Evolutionary conservation across 768 basidiomycete species (phyloP).

Genomic region (Antrodiella citrinella): DNA sequence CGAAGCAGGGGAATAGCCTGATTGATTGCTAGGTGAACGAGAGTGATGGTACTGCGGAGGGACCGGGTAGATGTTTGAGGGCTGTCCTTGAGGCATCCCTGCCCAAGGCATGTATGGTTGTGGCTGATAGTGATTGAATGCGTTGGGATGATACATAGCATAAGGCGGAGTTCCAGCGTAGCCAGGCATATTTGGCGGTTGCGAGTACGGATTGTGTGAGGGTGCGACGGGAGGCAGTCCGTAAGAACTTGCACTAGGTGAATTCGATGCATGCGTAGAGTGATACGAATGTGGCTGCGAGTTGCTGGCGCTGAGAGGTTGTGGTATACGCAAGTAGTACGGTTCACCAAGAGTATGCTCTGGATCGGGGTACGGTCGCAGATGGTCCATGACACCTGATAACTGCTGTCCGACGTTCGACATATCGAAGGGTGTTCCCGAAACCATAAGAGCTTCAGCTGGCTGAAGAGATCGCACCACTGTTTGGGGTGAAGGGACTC

Average conservation of each 20-base stretch:
- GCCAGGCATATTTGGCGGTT: conserved; percentile 15
- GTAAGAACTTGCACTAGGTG: conserved; percentile 7
- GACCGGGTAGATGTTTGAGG: conserved; percentile 5
- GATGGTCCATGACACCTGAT: background rate
- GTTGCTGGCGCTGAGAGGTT: background rate
- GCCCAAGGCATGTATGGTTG: conserved; percentile 35
- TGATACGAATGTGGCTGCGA: background rate
- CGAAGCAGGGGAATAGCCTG: background rate
- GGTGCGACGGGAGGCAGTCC: conserved; percentile 13
- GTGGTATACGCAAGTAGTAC: background rate
- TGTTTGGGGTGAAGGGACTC: conserved; percentile 10
- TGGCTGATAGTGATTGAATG: conserved; percentile 19
- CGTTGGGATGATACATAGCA: conserved; percentile 27
- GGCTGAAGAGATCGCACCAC: background rate
- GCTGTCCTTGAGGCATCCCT: conserved; percentile 10
- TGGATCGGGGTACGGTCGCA: background rate
- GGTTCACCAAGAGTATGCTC: background rate
- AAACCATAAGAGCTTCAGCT: background rate
- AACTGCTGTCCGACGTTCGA: background rate
- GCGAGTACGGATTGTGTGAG: conserved; percentile 11
- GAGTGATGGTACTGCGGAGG: background rate
- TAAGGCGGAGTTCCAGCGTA: conserved; percentile 26
- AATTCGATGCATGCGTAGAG: background rate
- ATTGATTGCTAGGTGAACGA: background rate
- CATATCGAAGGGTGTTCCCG: background rate